These are phyloP conservation scores for Sporothrix humicola DNA, from an alignment of 2,329 filamentous ascomycete genomes.

Conservation along the genomic window DNA sequence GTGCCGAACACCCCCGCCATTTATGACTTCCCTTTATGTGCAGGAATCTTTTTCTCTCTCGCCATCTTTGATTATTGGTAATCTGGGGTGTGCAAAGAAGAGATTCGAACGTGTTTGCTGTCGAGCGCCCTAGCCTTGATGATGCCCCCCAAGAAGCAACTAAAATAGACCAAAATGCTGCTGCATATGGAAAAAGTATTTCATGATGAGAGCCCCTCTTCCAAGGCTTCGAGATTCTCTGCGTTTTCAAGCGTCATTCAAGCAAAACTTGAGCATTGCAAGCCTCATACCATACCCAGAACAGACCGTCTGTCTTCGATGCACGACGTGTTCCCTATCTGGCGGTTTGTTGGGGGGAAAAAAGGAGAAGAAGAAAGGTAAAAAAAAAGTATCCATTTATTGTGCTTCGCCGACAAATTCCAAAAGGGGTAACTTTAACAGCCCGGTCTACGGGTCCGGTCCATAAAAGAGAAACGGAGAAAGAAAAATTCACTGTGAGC, in stretches of 20 bases:
- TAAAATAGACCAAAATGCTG: background rate
- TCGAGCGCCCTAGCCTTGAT: background rate
- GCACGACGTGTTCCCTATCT: background rate
- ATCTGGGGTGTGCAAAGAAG: background rate
- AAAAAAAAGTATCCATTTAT: background rate
- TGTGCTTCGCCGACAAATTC: background rate
- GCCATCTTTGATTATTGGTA: background rate
- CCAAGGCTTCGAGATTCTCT: background rate
- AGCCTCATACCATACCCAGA: background rate
- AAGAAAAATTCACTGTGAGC: background rate
- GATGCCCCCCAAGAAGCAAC: background rate
- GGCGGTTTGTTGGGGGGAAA: background rate
- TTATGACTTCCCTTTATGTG: background rate
- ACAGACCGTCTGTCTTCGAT: background rate
- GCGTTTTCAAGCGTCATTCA: background rate
- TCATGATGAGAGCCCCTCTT: background rate
- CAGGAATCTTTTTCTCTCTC: background rate
- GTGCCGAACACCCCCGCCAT: background rate
- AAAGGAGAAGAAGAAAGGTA: background rate
- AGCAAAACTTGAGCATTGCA: background rate
- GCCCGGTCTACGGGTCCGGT: background rate
- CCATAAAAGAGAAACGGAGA: background rate
- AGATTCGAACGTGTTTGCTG: background rate
- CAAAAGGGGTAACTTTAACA: background rate
- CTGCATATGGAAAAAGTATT: conserved; percentile 15